Base-by-base conservation (phyloP, 2,329 filamentous ascomycete species). In the Diaporthe citriasiana region DNA sequence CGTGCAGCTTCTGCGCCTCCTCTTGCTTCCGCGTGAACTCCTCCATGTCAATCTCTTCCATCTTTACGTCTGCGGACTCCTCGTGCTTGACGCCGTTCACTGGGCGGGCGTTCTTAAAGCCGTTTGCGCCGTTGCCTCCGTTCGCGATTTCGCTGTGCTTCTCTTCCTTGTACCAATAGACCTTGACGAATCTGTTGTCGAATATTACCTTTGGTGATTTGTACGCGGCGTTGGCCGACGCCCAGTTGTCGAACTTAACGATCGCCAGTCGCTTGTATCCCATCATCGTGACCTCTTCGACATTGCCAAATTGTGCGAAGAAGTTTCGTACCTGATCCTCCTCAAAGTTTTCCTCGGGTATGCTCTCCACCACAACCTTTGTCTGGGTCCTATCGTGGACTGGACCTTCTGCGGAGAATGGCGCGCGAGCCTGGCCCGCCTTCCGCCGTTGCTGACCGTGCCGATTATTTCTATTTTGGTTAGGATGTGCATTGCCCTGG, bases 161-260 rank as follows among this genome's bases (percentile, higher is more conserved):
- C 35, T 88, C 87, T 8, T 89, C 87, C 77, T 90, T 92, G 79
- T 91, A 88, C 94, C 94, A 96, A 78, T 93, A 95, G 0, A 96
- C 92, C 78, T 95, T 95, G 65, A 97, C 94, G 78, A 97, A 97
- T 15, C 94, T 88, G 78, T 96, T 97, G 78, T 95, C 93, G 79
- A 96, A 97, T 57, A 97, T 92, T 60, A 92, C 92, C 79, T 95
- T 95, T 0, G 94, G 94, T 12, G 93, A 95, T 60, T 89, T 88
- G 80, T 94, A 95, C 2, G 94, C 94, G 22, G 89, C 88, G 74
- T 91, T 89, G 19, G 94, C 94, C 19, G 90, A 84, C 9, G 87
- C 87, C 88, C 92, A 93, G 55, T 87, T 87, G 68, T 91, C 88
- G 78, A 88, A 97, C 77, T 91, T 93, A 76, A 97, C 87, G 40